A percentile compares a stretch with the other conserved stretches of the same genome.
Conservation (phyloP, 345 rosid genomes). For the Bruguiera parviflora region DNA sequence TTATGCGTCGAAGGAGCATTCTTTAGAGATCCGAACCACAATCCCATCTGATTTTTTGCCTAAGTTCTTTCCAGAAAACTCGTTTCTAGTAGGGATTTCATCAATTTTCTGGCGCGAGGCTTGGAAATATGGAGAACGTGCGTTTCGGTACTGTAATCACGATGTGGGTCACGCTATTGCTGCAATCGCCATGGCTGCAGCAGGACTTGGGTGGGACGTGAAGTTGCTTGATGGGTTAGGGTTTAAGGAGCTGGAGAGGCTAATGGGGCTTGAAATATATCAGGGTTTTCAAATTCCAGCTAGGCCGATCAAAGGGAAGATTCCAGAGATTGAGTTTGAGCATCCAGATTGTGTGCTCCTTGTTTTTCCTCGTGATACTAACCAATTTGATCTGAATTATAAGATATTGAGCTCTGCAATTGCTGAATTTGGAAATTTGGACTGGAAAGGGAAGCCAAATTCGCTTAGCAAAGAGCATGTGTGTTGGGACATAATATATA, state of each 20-base stretch:
- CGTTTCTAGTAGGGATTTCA: conserved; percentile 63
- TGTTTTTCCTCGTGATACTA: conserved; percentile 56
- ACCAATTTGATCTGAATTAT: conserved; percentile 44
- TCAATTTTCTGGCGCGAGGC: conserved; percentile 94
- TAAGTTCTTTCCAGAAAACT: conserved; percentile 42
- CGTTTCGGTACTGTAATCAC: conserved; percentile 79
- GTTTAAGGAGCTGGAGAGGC: conserved; percentile 45
- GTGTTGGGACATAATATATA: conserved; percentile 75
- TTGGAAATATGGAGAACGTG: conserved; percentile 93
- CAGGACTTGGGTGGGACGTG: conserved; percentile 82
- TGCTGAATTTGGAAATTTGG: conserved; percentile 37
- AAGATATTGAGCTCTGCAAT: conserved; percentile 38
- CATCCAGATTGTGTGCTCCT: conserved; percentile 84
- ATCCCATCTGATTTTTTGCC: conserved; percentile 47
- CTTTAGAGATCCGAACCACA: conserved; percentile 69
- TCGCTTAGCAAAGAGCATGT: conserved; percentile 69
- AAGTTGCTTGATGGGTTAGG: conserved; percentile 86
- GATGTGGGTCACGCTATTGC: conserved; percentile 87
- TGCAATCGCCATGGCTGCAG: conserved; percentile 72
- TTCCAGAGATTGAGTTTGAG: conserved; percentile 65
- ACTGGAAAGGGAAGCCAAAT: conserved; percentile 73
- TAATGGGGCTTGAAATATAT: conserved; percentile 54
- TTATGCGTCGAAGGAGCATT: conserved; percentile 75
- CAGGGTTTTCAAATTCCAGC: conserved; percentile 41
- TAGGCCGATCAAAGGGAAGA: conserved; percentile 40